A percentile compares a stretch with the other conserved stretches of the same genome.
Evolutionary conservation across 1,284 basidiomycete species (phyloP).

Genomic region (Ceratobasidium sp.): DNA sequence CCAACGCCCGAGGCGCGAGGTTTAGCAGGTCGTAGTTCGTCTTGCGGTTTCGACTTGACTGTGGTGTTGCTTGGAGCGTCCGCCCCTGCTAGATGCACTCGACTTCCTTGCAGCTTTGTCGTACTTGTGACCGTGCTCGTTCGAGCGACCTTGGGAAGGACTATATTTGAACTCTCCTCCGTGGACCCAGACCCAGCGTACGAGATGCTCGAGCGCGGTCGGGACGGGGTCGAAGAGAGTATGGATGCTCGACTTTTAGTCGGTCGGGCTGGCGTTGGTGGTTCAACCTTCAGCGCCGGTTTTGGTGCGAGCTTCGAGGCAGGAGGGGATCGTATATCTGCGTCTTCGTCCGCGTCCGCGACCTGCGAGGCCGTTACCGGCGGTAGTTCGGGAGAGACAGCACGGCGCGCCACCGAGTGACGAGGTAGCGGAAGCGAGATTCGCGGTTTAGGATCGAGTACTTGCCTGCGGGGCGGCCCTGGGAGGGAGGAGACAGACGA

Average conservation of each 20-base stretch:
- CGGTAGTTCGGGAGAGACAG: slow-evolving; percentile 14
- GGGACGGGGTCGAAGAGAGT: slow-evolving; percentile 1
- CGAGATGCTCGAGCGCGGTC: not conserved
- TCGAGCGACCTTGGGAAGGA: not conserved
- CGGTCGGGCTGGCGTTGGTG: slow-evolving; percentile 14
- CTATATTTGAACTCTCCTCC: not conserved
- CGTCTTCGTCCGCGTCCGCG: slow-evolving; percentile 40
- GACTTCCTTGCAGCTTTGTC: not conserved
- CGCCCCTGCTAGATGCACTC: not conserved
- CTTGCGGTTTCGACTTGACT: not conserved
- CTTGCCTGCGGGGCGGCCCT: not conserved
- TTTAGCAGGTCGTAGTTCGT: not conserved
- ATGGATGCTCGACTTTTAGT: slow-evolving; percentile 13
- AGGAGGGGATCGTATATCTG: not conserved
- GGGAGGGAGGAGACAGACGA: not conserved
- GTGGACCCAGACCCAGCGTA: slow-evolving; percentile 5
- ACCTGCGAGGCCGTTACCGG: slow-evolving; percentile 39
- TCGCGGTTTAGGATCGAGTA: not conserved
- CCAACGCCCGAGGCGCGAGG: slow-evolving; percentile 3
- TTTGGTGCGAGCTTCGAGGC: too few relatives aligned
- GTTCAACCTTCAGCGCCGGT: slow-evolving; percentile 29
- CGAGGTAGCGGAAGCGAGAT: not conserved
- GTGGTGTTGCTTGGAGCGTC: not conserved
- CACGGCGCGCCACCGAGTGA: not conserved
- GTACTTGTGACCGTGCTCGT: not conserved